Conservation (phyloP, 176 grass and related monocot species). For the Lolium perenne region DNA sequence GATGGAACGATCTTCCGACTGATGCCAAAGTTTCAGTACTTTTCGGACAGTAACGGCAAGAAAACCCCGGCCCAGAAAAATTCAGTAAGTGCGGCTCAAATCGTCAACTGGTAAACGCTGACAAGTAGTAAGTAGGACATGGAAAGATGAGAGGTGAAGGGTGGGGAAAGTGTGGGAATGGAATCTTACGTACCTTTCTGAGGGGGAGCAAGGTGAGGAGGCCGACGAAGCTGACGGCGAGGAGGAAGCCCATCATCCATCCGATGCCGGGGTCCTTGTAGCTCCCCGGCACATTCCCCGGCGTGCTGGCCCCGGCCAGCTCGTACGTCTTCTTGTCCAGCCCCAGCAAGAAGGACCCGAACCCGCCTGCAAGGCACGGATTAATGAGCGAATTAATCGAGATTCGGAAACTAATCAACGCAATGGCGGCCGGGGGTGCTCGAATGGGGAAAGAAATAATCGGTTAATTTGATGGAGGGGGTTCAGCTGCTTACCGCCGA, state of each 20-base stretch:
- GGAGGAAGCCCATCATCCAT: conserved; percentile 97
- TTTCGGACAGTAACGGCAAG: conserved; percentile 22
- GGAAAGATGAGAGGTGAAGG: neutral
- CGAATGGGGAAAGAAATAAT: neutral
- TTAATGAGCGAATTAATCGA: too few relatives aligned
- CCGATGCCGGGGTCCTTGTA: conserved; percentile 89
- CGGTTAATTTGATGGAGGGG: neutral
- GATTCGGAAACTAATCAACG: too few relatives aligned
- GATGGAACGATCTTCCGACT: conserved; percentile 19
- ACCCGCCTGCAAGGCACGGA: conserved; percentile 58
- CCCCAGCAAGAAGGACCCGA: conserved; percentile 88
- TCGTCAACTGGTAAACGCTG: neutral
- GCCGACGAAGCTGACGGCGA: conserved; percentile 81
- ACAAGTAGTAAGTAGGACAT: neutral
- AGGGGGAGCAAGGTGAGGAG: conserved; percentile 91
- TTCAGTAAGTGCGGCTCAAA: conserved; percentile 28
- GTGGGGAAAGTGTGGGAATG: neutral
- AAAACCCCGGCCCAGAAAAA: neutral
- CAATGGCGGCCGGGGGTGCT: too few relatives aligned
- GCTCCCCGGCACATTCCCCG: conserved; percentile 83
- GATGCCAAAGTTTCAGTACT: neutral
- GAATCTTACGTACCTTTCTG: conserved; percentile 66
- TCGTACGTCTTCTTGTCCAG: conserved; percentile 96
- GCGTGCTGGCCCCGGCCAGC: conserved; percentile 69
- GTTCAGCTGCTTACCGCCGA: conserved; percentile 53